Percentiles rank a stretch among this genome's conserved stretches.
Evolutionary conservation across 2,329 filamentous ascomycete species (phyloP).

Genomic region (Colletotrichum camelliae): DNA sequence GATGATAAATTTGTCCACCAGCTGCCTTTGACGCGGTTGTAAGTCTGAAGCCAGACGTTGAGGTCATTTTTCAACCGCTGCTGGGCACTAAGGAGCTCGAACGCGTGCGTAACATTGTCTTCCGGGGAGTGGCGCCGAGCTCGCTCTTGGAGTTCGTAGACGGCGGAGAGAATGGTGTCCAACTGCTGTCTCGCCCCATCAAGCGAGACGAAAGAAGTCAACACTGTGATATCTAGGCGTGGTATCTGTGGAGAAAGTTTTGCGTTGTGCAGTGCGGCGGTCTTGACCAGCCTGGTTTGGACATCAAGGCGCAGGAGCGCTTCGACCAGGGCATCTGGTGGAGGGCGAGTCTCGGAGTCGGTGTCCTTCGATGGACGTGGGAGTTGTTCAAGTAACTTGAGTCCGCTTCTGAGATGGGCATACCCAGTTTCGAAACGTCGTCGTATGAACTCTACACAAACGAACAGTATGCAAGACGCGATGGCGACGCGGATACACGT

Average conservation of each 20-base stretch:
- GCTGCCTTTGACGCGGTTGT: constrained; percentile 26
- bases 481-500: constrained; percentile 41
- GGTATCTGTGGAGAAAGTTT: background rate
- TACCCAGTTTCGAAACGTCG: constrained; percentile 41
- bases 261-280: background rate
- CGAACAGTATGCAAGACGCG: constrained; percentile 41
- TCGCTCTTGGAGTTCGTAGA: background rate
- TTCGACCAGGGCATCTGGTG: constrained; percentile 49
- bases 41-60: constrained; percentile 27
- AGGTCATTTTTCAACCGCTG: constrained; percentile 4
- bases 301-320: constrained; percentile 39
- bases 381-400: constrained; percentile 38
- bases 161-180: background rate
- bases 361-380: background rate
- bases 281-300: constrained; percentile 28
- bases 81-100: background rate
- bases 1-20: constrained; percentile 14
- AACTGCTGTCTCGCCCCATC: constrained; percentile 6
- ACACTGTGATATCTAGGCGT: background rate
- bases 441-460: constrained; percentile 36
- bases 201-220: background rate
- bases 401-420: constrained; percentile 47
- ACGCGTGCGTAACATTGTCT: background rate
- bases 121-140: background rate
- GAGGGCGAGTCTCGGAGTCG: constrained; percentile 1